These are phyloP conservation scores for Takashimella koratensis DNA, from an alignment of 1,284 basidiomycete genomes.

Conservation along the genomic window DNA sequence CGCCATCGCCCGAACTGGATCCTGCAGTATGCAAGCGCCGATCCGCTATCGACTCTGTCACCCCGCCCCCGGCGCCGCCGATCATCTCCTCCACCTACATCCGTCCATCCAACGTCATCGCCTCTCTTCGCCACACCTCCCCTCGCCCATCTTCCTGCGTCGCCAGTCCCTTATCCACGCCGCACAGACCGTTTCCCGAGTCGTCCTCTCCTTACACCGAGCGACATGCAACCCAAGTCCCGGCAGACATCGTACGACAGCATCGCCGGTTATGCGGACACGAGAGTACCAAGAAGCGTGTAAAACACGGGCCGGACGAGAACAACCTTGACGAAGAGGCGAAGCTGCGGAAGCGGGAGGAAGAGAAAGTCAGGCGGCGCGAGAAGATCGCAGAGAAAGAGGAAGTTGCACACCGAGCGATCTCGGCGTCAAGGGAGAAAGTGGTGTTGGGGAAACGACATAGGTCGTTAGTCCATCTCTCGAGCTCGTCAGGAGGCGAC, in stretches of 20 bases:
- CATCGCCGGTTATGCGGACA: conserved; percentile 27
- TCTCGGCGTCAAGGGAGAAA: background rate
- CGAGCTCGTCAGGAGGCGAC: conserved; percentile 5
- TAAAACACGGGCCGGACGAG: too few relatives aligned
- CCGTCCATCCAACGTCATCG: background rate
- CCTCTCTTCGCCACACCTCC: background rate
- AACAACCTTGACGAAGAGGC: too few relatives aligned
- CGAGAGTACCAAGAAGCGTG: conserved; percentile 14
- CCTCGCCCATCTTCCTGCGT: too few relatives aligned
- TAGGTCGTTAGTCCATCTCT: conserved; percentile 10
- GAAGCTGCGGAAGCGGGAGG: conserved; percentile 2
- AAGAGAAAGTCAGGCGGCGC: conserved; percentile 5
- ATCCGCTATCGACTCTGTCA: too few relatives aligned
- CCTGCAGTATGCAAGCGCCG: too few relatives aligned
- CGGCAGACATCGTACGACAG: conserved; percentile 17
- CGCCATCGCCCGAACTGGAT: background rate
- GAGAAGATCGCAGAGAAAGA: background rate
- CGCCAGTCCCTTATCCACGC: too few relatives aligned
- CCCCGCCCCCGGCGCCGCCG: too few relatives aligned
- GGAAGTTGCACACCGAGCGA: background rate
- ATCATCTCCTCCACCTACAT: background rate
- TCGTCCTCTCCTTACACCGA: background rate
- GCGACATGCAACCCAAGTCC: conserved; percentile 7
- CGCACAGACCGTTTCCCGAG: background rate
- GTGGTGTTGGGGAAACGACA: conserved; percentile 12